Conservation (phyloP, 2,329 filamentous ascomycete species). For the Albifimbria verrucaria region DNA sequence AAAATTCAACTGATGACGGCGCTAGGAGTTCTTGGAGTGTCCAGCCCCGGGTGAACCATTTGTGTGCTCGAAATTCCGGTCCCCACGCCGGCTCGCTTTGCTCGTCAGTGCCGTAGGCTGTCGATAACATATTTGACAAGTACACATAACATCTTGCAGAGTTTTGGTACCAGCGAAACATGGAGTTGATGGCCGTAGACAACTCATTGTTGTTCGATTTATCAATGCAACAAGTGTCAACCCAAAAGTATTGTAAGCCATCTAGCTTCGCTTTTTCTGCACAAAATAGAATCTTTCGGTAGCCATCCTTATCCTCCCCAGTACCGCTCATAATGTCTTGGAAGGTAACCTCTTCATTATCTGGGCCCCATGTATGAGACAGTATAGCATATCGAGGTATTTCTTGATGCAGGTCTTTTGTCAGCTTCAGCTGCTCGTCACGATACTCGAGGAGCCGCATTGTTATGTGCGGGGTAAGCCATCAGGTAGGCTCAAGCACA, state of each 20-base stretch:
- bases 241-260: constrained; percentile 8
- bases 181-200: background rate
- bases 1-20: constrained; percentile 7
- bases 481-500: too few species aligned
- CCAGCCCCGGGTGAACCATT: constrained; percentile 2
- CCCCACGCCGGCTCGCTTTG: background rate
- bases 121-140: constrained; percentile 2
- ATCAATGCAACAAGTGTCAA: constrained; percentile 19
- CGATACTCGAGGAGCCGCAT: background rate
- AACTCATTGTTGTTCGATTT: constrained; percentile 15
- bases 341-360: constrained; percentile 7
- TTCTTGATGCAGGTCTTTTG: too few species aligned
- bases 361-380: constrained; percentile 6
- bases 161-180: constrained; percentile 9
- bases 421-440: background rate
- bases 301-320: constrained; percentile 4
- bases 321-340: constrained; percentile 4
- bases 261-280: constrained; percentile 4
- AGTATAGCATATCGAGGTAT: constrained; percentile 8
- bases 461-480: too few species aligned
- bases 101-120: too few species aligned
- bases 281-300: constrained; percentile 9
- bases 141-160: constrained; percentile 9
- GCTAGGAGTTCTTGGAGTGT: constrained; percentile 7
- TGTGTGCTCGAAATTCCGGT: background rate